A percentile compares a stretch with the other conserved stretches of the same genome.
phyloP scores from a whole-genome alignment of 177 flowering plant genomes.

The Vitis hybrid region DNA sequence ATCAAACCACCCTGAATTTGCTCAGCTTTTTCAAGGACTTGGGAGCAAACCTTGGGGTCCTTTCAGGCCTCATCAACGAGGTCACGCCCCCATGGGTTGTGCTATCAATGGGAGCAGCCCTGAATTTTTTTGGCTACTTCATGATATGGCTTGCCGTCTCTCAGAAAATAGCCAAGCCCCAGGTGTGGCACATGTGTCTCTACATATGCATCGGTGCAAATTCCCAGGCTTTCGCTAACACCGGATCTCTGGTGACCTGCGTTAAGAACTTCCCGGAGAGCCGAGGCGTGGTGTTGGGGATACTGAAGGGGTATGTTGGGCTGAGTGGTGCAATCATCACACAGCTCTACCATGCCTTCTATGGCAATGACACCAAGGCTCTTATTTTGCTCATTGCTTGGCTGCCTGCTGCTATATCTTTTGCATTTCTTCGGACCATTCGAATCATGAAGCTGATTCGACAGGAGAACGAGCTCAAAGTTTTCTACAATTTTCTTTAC shows the following conservation, averaged over 20 bases:
- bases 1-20: no score
- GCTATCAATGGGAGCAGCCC: no score
- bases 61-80: no score
- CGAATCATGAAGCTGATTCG: constrained; percentile 36
- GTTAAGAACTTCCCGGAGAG: constrained; percentile 59
- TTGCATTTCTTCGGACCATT: constrained; percentile 37
- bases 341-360: constrained; percentile 40
- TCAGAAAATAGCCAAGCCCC: constrained; percentile 25
- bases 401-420: constrained; percentile 45
- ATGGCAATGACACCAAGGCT: constrained; percentile 29
- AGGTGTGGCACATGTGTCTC: constrained; percentile 55
- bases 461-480: constrained; percentile 37
- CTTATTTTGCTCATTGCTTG: constrained; percentile 46
- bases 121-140: constrained; percentile 15
- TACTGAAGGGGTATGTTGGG: constrained; percentile 50
- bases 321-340: constrained; percentile 63
- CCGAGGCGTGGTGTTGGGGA: constrained; percentile 48
- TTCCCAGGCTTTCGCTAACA: constrained; percentile 54
- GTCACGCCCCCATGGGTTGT: no score
- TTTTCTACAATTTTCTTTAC: constrained; percentile 38
- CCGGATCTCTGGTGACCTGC: constrained; percentile 55
- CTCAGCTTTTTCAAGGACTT: no score
- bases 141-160: constrained; percentile 57
- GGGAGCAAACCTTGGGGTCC: no score
- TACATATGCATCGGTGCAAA: constrained; percentile 59